Base-by-base conservation (phyloP, 371 early-diverging fungal species). In the Lichtheimia corymbifera region DNA sequence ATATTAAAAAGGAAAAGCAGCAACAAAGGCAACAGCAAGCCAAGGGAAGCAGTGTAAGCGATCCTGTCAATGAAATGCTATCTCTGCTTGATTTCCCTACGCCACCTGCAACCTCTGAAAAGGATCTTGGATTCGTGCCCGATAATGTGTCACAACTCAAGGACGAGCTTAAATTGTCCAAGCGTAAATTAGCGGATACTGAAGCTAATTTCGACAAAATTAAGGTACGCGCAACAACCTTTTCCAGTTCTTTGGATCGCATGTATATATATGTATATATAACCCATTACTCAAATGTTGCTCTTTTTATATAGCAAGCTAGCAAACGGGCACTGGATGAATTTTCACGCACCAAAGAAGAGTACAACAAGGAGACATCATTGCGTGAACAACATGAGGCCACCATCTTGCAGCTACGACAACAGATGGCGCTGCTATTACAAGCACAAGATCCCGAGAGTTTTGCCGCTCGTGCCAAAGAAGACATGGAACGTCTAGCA, bases 251-350 rank as follows among this genome's bases (percentile, higher is more conserved):
- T 18, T 11, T 47, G 47, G 47, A 5, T 47, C n/a, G 11, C 11
- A 11, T n/a, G 4, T 18, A n/a, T 18, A 47, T 22, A 17, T 22
- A n/a, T 47, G 12, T 47, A 47, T 7, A 28, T 28, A 22, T 2
- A 22, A 1, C 22, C 22, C 28, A 28, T 35, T 11, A 35, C 35
- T 35, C 2, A 35, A 5, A 35, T 35, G 35, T 22, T 22, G 22
- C 30, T 17, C n/a, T 13, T 41, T 22, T 22, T 22, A 22, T 12
- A 25, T 55, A 76, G 68, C 68, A 70, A 12, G 82, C 76, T 11
- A 76, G 76, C 27, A 64, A 74, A 44, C 61, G 69, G 14, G 81
- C 79, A 4, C 35, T 81, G 51, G 76, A 81, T 5, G 79, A 81
- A 49, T 71, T 81, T 18, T 66, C 66, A 13, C 53, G 67, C 13